Evolutionary conservation across 768 basidiomycete species (phyloP).

Genomic region (Leucogyrophana mollusca): DNA sequence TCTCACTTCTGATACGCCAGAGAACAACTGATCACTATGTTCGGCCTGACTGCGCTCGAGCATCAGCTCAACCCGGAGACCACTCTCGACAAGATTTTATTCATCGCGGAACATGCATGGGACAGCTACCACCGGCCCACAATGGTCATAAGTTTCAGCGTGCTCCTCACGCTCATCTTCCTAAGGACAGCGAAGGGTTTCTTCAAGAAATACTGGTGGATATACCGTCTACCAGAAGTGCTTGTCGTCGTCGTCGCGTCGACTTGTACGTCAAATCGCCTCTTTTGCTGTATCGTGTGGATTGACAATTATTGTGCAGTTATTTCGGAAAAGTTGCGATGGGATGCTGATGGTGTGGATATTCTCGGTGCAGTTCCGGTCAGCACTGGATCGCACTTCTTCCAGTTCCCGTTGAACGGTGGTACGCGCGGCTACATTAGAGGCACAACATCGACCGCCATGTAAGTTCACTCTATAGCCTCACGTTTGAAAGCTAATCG

Average conservation of each 20-base stretch:
- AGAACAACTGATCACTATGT: slow-evolving; percentile 87
- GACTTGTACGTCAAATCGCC: slow-evolving; percentile 55
- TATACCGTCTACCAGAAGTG: slow-evolving; percentile 88
- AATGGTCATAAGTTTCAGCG: slow-evolving; percentile 69
- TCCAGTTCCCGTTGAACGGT: slow-evolving; percentile 71
- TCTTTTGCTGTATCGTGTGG: background rate
- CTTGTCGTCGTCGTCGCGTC: slow-evolving; percentile 81
- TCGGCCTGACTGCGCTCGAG: slow-evolving; percentile 67
- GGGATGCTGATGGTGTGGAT: slow-evolving; percentile 78
- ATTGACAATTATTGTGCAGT: slow-evolving; percentile 39
- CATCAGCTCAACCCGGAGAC: slow-evolving; percentile 57
- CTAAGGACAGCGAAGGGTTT: slow-evolving; percentile 55
- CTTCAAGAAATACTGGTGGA: slow-evolving; percentile 63
- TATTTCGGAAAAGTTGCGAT: slow-evolving; percentile 62
- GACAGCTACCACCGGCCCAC: slow-evolving; percentile 64
- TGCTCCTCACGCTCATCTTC: slow-evolving; percentile 63
- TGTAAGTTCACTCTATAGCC: slow-evolving; percentile 39
- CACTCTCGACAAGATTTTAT: slow-evolving; percentile 74
- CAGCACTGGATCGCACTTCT: slow-evolving; percentile 56
- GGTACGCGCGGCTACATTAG: slow-evolving; percentile 63
- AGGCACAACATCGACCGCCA: slow-evolving; percentile 81
- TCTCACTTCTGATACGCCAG: slow-evolving; percentile 44
- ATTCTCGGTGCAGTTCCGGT: slow-evolving; percentile 81
- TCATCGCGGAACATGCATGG: slow-evolving; percentile 62
- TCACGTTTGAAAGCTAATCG: background rate